phyloP scores from a whole-genome alignment of 2,329 filamentous ascomycete genomes.

The Trichoderma lentiforme region DNA sequence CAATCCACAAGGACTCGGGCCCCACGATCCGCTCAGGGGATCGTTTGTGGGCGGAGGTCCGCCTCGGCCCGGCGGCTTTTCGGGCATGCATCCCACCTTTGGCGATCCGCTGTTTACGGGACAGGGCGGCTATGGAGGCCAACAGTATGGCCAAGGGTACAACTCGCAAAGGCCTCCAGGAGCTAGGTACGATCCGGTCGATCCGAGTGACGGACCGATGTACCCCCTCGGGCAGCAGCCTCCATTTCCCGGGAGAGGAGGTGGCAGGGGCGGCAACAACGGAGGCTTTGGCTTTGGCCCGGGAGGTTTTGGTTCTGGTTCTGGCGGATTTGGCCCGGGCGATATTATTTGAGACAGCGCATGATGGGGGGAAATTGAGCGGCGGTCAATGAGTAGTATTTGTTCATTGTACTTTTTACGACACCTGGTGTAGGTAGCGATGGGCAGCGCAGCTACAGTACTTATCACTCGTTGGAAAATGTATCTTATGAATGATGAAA shows the following conservation, averaged over 20 bases:
- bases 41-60: slow-evolving; percentile 61
- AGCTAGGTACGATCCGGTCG: slow-evolving; percentile 85
- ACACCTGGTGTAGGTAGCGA: neutral
- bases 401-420: neutral
- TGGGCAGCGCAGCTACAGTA: neutral
- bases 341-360: neutral
- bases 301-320: neutral
- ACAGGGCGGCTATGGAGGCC: slow-evolving; percentile 41
- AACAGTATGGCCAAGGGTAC: slow-evolving; percentile 30
- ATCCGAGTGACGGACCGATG: slow-evolving; percentile 57
- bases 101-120: slow-evolving; percentile 83
- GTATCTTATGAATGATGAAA: neutral
- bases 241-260: slow-evolving; percentile 31
- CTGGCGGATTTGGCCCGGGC: neutral
- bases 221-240: slow-evolving; percentile 37
- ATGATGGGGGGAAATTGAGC: neutral
- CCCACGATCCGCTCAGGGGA: slow-evolving; percentile 74
- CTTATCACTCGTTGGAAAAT: neutral
- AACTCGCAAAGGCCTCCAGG: slow-evolving; percentile 79
- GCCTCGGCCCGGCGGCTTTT: slow-evolving; percentile 56
- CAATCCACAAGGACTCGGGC: slow-evolving; percentile 81
- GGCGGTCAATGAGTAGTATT: neutral
- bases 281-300: too few relatives aligned
- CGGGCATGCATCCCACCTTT: slow-evolving; percentile 95
- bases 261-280: too few relatives aligned